Evolutionary conservation across 2,329 filamentous ascomycete species (phyloP).

Genomic region (Colletotrichum aenigma): DNA sequence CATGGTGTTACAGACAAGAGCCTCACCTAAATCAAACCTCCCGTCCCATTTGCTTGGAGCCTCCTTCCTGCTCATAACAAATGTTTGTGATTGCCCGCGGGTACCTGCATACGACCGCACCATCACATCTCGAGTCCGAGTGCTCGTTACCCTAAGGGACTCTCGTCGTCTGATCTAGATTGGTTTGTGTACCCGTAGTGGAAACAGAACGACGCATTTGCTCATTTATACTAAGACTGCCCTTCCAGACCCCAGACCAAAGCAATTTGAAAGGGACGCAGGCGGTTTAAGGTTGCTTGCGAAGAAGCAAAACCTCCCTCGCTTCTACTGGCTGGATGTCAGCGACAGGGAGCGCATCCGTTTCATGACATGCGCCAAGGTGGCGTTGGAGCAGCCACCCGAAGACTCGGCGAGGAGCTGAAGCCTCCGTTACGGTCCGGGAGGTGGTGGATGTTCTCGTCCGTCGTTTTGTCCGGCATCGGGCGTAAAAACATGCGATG

Average conservation of each 20-base stretch:
- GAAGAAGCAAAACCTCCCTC: background rate
- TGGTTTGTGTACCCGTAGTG: background rate
- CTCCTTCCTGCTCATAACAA: background rate
- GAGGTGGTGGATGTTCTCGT: background rate
- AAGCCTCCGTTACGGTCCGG: background rate
- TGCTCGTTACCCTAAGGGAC: background rate
- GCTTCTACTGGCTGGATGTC: background rate
- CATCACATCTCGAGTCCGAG: background rate
- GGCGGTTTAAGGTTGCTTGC: background rate
- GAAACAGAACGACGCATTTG: background rate
- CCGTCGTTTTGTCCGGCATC: background rate
- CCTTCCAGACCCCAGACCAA: background rate
- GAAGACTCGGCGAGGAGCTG: background rate
- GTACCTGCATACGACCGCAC: background rate
- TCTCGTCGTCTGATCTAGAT: background rate
- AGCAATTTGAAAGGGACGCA: background rate
- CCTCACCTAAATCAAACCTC: background rate
- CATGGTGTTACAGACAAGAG: background rate
- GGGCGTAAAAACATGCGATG: too few species aligned
- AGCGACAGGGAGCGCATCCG: background rate
- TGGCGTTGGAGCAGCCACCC: background rate
- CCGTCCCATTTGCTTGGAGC: background rate
- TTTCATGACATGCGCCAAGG: constrained; percentile 11
- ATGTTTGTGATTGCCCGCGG: background rate
- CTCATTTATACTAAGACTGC: background rate